These are phyloP conservation scores for Curvularia hawaiiensis DNA, from an alignment of 2,329 filamentous ascomycete genomes.

Conservation along the genomic window DNA sequence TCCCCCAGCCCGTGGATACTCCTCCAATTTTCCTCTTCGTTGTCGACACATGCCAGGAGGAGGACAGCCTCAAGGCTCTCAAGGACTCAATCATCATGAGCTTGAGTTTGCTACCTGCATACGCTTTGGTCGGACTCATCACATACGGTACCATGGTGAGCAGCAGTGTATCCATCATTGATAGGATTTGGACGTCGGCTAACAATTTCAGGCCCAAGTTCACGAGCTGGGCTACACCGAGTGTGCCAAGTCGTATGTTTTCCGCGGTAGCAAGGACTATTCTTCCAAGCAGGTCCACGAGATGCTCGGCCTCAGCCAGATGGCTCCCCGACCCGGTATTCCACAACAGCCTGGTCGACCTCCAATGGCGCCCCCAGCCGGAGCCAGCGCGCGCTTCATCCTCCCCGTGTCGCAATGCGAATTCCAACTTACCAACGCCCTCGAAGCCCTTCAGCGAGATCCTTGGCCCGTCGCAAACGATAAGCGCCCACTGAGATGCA, in stretches of 20 bases:
- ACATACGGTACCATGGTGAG: constrained; percentile 90
- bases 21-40: constrained; percentile 87
- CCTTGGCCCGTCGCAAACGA: constrained; percentile 97
- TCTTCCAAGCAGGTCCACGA: constrained; percentile 99
- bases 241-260: constrained; percentile 98
- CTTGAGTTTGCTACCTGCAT: constrained; percentile 78
- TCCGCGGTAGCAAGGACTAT: constrained; percentile 97
- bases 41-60: constrained; percentile 87
- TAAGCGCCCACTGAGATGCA: constrained; percentile 86
- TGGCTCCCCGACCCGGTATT: constrained; percentile 70
- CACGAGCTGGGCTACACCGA: constrained; percentile 98
- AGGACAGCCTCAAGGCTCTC: constrained; percentile 79
- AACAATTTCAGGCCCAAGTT: constrained; percentile 73
- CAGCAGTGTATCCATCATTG: not conserved
- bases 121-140: constrained; percentile 81
- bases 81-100: constrained; percentile 90
- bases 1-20: constrained; percentile 80
- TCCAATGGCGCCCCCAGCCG: constrained; percentile 66
- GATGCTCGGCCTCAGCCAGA: constrained; percentile 85
- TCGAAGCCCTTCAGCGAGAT: constrained; percentile 95
- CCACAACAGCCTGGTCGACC: constrained; percentile 77
- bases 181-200: constrained; percentile 10
- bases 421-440: constrained; percentile 93
- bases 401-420: constrained; percentile 95
- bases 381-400: constrained; percentile 86